Evolutionary conservation across 805 yeast species (phyloP).

Genomic region (Yarrowia deformans): DNA sequence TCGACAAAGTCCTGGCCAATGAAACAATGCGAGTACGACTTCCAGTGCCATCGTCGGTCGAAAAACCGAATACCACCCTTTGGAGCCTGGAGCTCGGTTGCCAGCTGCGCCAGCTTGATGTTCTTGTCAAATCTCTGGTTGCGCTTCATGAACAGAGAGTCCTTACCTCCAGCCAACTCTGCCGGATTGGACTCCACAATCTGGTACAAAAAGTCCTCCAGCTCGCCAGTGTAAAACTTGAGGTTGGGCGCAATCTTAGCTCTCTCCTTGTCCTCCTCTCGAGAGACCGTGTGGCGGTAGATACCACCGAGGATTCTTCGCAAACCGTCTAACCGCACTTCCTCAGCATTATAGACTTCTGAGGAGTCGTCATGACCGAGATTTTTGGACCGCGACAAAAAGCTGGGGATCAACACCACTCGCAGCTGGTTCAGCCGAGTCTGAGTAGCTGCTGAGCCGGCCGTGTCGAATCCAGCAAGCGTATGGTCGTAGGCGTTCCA

Average conservation of each 20-base stretch:
- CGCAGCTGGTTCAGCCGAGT: constrained; percentile 63
- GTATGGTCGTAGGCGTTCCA: constrained; percentile 94
- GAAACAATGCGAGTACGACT: constrained; percentile 76
- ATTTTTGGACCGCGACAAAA: constrained; percentile 13
- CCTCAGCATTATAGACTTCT: constrained; percentile 81
- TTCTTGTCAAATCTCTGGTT: constrained; percentile 56
- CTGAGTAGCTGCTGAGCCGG: constrained; percentile 43
- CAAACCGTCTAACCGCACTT: constrained; percentile 89
- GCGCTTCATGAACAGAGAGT: constrained; percentile 50
- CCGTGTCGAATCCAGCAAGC: constrained; percentile 89
- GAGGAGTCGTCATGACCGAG: constrained; percentile 52
- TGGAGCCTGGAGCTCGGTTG: constrained; percentile 69
- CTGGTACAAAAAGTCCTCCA: constrained; percentile 68
- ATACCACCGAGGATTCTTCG: constrained; percentile 65
- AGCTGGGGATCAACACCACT: constrained; percentile 81
- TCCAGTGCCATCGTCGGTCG: constrained; percentile 92
- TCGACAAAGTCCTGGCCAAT: constrained; percentile 84
- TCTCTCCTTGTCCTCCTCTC: constrained; percentile 55
- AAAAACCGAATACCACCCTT: constrained; percentile 66
- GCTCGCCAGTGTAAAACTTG: constrained; percentile 84
- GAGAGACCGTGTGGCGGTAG: constrained; percentile 63
- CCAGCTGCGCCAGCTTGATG: constrained; percentile 61
- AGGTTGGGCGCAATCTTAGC: constrained; percentile 58
- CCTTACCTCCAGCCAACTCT: constrained; percentile 49
- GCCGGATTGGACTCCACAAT: constrained; percentile 53